Base-by-base conservation (phyloP, 2,329 filamentous ascomycete species). In the Teratosphaeria pseudoeucalypti region DNA sequence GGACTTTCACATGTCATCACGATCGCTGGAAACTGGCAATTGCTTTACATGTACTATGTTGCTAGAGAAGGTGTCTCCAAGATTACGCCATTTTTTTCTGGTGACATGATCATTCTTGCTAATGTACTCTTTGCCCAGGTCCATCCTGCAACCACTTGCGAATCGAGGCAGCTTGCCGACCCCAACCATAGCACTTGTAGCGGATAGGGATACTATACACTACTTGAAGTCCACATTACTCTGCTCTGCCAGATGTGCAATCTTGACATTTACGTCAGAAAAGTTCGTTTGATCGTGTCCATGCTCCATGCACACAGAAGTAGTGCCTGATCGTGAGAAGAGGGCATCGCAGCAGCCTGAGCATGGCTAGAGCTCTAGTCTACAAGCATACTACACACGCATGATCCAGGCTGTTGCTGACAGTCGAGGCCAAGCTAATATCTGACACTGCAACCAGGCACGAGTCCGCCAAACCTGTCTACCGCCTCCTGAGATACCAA, bases 401-500 rank as follows among this genome's bases (percentile, higher is more conserved):
- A 11, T 16, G 11, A 39, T 4, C 34, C 34, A 16, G 34, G 11
- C 14, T 49, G 16, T 1, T 19, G 14, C 3, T n/a, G 43, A n/a
- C 43, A n/a, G 14, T 19, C 43, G n/a, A 49, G 7, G 14, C 43
- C 43, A 49, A n/a, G n/a, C 43, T 49, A 16, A 19, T 6, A 19
- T 19, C 12, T 49, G 16, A 49, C 43, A 9, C 14, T 49, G 43
- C 19, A 49, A 5, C 43, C 16, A 23, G 23, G 23, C 23, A 23
- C 23, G 23, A 23, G n/a, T 49, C 11, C 37, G 37, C 37, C 11
- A 19, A n/a, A 19, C n/a, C 43, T 49, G 12, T 64, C 74, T 84
- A 95, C 71, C 90, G 81, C 73, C 91, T 84, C 73, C 87, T 82
- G 76, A 97, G 75, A 75, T 97, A 99, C 92, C 92, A 99, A 74